These are phyloP conservation scores for Penicillium angulare DNA, from an alignment of 495 filamentous ascomycete species.

Conservation along the genomic window DNA sequence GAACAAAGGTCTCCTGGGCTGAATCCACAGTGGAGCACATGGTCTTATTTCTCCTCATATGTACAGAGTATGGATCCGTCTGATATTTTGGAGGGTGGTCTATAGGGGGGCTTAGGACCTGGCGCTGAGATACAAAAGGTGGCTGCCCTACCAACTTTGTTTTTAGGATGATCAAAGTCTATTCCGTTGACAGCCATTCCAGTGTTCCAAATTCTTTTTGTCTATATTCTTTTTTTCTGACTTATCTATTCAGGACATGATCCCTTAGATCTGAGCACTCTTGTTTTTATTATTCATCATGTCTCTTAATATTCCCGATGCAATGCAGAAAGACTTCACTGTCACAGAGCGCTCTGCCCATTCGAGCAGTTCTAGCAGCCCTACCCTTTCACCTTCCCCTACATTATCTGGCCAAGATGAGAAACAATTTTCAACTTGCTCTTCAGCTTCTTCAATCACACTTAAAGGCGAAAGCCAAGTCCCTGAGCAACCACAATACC, in stretches of 20 bases:
- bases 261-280: not conserved
- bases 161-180: not conserved
- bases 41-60: conserved; percentile 17
- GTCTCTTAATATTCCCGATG: conserved; percentile 9
- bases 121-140: conserved; percentile 17
- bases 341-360: conserved; percentile 15
- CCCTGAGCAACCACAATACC: conserved; percentile 34
- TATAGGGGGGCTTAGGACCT: conserved; percentile 13
- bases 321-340: conserved; percentile 5
- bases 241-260: conserved; percentile 1
- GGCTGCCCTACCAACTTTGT: conserved; percentile 4
- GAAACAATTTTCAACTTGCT: conserved; percentile 7
- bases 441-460: conserved; percentile 17
- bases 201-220: not conserved
- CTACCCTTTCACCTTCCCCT: conserved; percentile 8
- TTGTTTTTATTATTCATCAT: conserved; percentile 10
- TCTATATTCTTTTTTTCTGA: conserved; percentile 8
- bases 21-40: conserved; percentile 30
- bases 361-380: conserved; percentile 13
- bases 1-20: conserved; percentile 12
- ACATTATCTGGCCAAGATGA: conserved; percentile 16
- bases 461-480: conserved; percentile 24
- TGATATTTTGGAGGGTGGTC: conserved; percentile 9
- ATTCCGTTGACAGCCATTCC: not conserved
- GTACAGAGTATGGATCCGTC: too few relatives aligned